These are phyloP conservation scores for Russula dissimulans DNA, from an alignment of 768 basidiomycete genomes.

Conservation along the genomic window DNA sequence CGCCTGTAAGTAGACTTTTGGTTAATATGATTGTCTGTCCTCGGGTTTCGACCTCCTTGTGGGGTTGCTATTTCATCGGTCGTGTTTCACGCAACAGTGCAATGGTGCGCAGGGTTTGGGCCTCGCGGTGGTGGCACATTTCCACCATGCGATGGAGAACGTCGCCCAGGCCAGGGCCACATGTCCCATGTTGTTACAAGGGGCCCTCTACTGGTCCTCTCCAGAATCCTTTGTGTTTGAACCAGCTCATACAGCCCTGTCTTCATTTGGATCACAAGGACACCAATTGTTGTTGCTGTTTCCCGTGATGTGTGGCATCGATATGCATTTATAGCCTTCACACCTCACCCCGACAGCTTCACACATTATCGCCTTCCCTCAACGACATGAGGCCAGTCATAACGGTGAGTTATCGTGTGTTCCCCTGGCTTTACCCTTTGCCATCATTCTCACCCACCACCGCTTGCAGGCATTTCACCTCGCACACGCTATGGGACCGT, in stretches of 20 bases:
- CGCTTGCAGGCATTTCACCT: slow-evolving; percentile 1
- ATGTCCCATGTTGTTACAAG: not conserved
- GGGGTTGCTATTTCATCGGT: not conserved
- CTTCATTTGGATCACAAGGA: not conserved
- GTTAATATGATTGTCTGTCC: not conserved
- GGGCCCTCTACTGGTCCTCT: not conserved
- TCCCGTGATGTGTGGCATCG: not conserved
- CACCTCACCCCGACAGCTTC: not conserved
- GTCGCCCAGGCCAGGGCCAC: not conserved
- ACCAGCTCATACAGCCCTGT: not conserved
- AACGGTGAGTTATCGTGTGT: not conserved
- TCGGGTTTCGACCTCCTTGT: not conserved
- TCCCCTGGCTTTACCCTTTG: not conserved
- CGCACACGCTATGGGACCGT: not conserved
- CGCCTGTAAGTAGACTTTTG: slow-evolving; percentile 8
- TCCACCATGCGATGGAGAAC: not conserved
- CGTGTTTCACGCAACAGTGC: not conserved
- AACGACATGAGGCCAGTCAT: slow-evolving; percentile 5
- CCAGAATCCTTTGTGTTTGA: not conserved
- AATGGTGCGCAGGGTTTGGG: not conserved
- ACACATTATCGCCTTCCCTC: not conserved
- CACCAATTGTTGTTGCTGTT: not conserved
- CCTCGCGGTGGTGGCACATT: not conserved
- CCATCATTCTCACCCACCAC: not conserved
- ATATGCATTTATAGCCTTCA: not conserved